A percentile compares a stretch with the other conserved stretches of the same genome.
Evolutionary conservation across 176 grass and related monocot genomes (phyloP).

Genomic region (Neostapfia colusana): DNA sequence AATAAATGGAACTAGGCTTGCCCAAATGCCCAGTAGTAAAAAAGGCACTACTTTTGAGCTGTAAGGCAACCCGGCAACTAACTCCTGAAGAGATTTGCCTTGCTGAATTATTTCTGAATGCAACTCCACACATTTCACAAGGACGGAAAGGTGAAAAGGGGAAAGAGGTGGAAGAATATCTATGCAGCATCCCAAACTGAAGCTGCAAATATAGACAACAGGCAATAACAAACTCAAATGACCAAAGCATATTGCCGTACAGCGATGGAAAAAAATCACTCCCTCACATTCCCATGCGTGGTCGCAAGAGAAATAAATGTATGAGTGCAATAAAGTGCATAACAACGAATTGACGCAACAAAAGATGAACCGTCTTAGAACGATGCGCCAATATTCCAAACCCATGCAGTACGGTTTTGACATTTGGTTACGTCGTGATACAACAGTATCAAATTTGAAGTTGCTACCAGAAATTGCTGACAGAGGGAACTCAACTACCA

Average conservation of each 20-base stretch:
- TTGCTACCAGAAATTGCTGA: background rate
- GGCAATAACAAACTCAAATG: background rate
- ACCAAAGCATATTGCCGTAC: background rate
- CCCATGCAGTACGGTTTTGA: background rate
- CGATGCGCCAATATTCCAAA: background rate
- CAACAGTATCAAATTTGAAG: background rate
- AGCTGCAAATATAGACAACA: constrained; percentile 51
- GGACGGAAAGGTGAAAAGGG: constrained; percentile 33
- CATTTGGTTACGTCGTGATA: background rate
- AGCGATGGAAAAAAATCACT: background rate
- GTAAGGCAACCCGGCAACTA: constrained; percentile 34
- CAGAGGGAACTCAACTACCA: background rate
- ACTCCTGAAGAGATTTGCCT: constrained; percentile 31
- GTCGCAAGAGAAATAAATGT: background rate
- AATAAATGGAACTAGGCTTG: constrained; percentile 26
- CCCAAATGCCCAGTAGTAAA: constrained; percentile 51
- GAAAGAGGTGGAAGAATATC: constrained; percentile 42
- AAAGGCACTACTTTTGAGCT: constrained; percentile 49
- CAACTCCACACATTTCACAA: constrained; percentile 41
- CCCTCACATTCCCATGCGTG: background rate
- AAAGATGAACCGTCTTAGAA: background rate
- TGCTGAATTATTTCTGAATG: constrained; percentile 43
- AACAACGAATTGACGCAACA: background rate
- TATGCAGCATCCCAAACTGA: constrained; percentile 48
- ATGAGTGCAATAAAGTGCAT: background rate